Evolutionary conservation across 2,329 filamentous ascomycete species (phyloP).

Genomic region (Penicillium sp.): DNA sequence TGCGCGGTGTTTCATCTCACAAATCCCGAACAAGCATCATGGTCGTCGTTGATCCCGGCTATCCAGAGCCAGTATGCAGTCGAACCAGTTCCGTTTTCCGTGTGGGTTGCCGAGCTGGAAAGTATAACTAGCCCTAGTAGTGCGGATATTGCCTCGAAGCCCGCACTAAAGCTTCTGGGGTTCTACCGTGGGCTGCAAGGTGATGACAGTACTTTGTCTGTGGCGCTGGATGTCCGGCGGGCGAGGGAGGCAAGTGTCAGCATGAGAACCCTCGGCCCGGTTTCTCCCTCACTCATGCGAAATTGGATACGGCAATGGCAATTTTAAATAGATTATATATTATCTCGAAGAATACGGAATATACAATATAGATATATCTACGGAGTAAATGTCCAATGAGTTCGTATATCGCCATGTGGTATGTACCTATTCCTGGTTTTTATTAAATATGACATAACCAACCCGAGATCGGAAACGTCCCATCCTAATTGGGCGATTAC

Average conservation of each 20-base stretch:
- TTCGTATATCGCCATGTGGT: background rate
- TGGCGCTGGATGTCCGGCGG: slow-evolving; percentile 45
- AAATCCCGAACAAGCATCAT: slow-evolving; percentile 46
- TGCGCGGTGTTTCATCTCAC: slow-evolving; percentile 47
- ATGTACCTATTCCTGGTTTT: too few relatives aligned
- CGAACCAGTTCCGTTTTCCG: slow-evolving; percentile 42
- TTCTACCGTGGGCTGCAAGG: slow-evolving; percentile 45
- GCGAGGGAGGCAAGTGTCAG: slow-evolving; percentile 46
- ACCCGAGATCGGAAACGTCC: background rate
- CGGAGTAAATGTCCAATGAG: background rate
- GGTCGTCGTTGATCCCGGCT: slow-evolving; percentile 43
- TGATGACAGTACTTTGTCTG: slow-evolving; percentile 25
- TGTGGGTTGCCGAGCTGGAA: slow-evolving; percentile 50
- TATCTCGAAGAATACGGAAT: background rate
- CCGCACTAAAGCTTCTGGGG: slow-evolving; percentile 53
- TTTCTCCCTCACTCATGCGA: slow-evolving; percentile 47
- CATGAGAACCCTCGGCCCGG: slow-evolving; percentile 42
- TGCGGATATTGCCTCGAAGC: slow-evolving; percentile 46
- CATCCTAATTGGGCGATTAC: background rate
- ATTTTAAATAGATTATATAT: slow-evolving; percentile 11
- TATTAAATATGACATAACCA: background rate
- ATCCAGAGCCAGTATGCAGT: slow-evolving; percentile 46
- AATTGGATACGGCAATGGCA: slow-evolving; percentile 36
- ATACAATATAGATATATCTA: background rate
- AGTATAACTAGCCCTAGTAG: slow-evolving; percentile 39